phyloP scores from a whole-genome alignment of 2,329 filamentous ascomycete species.

The Paracoccidioides brasiliensis region DNA sequence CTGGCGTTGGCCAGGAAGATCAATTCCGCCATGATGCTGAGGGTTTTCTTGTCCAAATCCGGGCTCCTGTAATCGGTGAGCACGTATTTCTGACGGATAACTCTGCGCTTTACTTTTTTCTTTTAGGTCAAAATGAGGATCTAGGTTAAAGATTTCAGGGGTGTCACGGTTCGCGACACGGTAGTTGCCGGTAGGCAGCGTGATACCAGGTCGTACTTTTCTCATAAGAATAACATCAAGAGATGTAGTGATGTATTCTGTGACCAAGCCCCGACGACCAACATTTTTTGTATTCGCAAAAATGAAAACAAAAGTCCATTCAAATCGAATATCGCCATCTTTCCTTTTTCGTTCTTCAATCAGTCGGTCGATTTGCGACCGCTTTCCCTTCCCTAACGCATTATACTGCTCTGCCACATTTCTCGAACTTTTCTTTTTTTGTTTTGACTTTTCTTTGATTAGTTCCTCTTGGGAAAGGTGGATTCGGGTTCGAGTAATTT shows the following conservation, averaged over 20 bases:
- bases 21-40: neutral
- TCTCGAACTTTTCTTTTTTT: conserved; percentile 12
- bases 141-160: conserved; percentile 8
- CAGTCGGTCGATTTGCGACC: conserved; percentile 23
- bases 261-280: conserved; percentile 10
- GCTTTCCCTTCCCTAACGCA: conserved; percentile 17
- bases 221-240: conserved; percentile 25
- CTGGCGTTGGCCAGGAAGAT: neutral
- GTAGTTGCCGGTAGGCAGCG: conserved; percentile 1
- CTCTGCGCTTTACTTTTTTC: neutral
- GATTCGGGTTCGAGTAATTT: conserved; percentile 19
- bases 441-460: conserved; percentile 19
- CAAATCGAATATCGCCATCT: conserved; percentile 17
- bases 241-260: conserved; percentile 19
- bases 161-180: conserved; percentile 7
- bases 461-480: conserved; percentile 21
- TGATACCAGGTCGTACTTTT: conserved; percentile 13
- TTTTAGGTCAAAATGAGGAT: neutral
- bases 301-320: conserved; percentile 29
- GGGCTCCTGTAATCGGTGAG: neutral
- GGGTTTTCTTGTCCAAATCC: neutral
- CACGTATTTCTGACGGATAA: neutral
- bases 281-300: conserved; percentile 18
- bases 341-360: conserved; percentile 20
- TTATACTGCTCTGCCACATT: conserved; percentile 20